Evolutionary conservation across 495 filamentous ascomycete species (phyloP).

Genomic region (Podospora sp.): DNA sequence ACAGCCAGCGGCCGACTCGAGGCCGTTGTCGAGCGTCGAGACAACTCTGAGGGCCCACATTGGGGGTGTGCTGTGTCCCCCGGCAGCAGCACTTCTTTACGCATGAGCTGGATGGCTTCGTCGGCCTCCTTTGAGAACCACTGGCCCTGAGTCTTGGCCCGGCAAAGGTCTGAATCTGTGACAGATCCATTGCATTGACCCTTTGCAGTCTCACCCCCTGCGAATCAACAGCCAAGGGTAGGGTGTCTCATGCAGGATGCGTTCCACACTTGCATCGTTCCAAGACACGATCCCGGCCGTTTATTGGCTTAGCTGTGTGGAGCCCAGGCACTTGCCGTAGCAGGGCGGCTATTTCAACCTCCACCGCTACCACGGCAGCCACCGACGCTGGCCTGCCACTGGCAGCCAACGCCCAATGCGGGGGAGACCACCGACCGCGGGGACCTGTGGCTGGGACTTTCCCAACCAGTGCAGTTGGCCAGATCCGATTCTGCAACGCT

Average conservation of each 20-base stretch:
- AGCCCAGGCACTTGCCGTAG: constrained; percentile 42
- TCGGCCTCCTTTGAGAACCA: constrained; percentile 3
- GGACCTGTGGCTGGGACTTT: not conserved
- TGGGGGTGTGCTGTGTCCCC: not conserved
- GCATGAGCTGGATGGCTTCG: constrained; percentile 16
- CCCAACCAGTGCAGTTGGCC: not conserved
- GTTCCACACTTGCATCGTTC: constrained; percentile 28
- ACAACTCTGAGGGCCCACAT: not conserved
- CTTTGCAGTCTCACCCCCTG: constrained; percentile 38
- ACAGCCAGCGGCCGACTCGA: not conserved
- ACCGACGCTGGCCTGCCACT: not conserved
- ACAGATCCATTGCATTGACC: constrained; percentile 38
- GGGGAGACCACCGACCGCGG: not conserved
- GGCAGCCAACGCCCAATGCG: not conserved
- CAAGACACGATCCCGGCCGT: constrained; percentile 32
- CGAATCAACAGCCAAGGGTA: constrained; percentile 39
- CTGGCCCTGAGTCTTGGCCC: constrained; percentile 28
- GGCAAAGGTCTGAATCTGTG: constrained; percentile 28
- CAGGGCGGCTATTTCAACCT: constrained; percentile 49
- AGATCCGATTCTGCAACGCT: not conserved
- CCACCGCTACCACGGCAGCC: not conserved
- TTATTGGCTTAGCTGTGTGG: constrained; percentile 45
- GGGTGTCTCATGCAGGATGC: constrained; percentile 43
- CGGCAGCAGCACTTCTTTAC: not conserved
- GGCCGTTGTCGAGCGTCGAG: not conserved